phyloP scores from a whole-genome alignment of 768 basidiomycete genomes.

The Strobilomyces echinocephalus region DNA sequence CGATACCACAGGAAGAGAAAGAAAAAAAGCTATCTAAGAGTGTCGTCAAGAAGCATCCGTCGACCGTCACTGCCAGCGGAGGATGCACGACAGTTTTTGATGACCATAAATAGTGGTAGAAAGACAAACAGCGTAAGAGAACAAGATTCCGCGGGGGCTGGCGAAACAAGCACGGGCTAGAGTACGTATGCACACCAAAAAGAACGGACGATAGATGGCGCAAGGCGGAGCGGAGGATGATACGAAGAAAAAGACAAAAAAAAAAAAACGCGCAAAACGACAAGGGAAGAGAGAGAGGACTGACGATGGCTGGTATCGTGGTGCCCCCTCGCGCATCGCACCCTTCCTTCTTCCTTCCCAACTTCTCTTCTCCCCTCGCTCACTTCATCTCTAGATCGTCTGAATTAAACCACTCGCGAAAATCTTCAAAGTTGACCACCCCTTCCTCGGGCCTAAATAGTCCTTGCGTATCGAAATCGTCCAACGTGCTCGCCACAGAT shows the following conservation, averaged over 20 bases:
- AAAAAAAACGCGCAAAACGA: constrained; percentile 6
- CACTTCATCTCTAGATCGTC: constrained; percentile 36
- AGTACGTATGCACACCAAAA: constrained; percentile 17
- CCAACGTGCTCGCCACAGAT: constrained; percentile 37
- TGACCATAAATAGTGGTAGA: constrained; percentile 22
- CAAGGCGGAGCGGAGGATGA: constrained; percentile 5
- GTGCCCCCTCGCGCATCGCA: constrained; percentile 4
- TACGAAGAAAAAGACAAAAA: background rate
- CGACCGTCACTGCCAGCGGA: background rate
- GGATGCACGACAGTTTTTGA: constrained; percentile 23
- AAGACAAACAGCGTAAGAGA: background rate
- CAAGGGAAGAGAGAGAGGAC: background rate
- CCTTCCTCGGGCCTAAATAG: constrained; percentile 42
- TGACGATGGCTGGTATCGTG: constrained; percentile 7
- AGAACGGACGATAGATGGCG: constrained; percentile 11
- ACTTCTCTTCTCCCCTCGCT: background rate
- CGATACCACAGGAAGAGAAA: background rate
- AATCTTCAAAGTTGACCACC: constrained; percentile 67
- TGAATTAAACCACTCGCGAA: constrained; percentile 71
- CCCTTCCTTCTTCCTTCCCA: constrained; percentile 1
- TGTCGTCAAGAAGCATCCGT: background rate
- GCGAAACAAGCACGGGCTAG: constrained; percentile 4
- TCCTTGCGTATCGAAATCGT: constrained; percentile 32
- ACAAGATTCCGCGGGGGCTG: constrained; percentile 14
- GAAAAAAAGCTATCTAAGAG: background rate